Conservation (phyloP, 306 rosid species). For the Inga oerstediana region DNA sequence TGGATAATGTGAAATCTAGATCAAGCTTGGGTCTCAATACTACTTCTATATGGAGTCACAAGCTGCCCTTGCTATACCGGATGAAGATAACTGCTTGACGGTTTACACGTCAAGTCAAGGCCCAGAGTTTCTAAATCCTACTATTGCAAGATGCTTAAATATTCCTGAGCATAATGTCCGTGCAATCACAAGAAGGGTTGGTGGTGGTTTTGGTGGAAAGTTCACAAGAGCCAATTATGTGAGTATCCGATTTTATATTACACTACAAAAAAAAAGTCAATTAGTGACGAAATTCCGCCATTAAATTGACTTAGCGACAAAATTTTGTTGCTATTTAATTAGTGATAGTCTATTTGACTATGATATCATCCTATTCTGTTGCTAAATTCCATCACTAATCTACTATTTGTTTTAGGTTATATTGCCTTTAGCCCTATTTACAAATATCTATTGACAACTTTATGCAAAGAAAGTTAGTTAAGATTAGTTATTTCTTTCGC, state of each 20-base stretch:
- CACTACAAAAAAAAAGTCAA: no score
- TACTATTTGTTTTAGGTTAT: not conserved
- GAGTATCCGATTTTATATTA: slow-evolving; percentile 43
- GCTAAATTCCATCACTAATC: no score
- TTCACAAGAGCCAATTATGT: slow-evolving; percentile 53
- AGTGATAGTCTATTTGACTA: no score
- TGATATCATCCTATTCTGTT: no score
- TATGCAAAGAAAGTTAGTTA: no score
- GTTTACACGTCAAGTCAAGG: slow-evolving; percentile 72
- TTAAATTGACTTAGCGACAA: no score
- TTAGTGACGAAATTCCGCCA: no score
- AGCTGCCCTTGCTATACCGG: slow-evolving; percentile 92
- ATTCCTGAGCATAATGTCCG: slow-evolving; percentile 80
- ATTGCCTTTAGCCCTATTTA: no score
- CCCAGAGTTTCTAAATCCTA: slow-evolving; percentile 53
- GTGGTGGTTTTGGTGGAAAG: slow-evolving; percentile 98
- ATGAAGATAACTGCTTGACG: slow-evolving; percentile 85
- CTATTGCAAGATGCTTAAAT: slow-evolving; percentile 76
- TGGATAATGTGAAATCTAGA: slow-evolving; percentile 44
- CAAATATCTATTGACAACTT: no score
- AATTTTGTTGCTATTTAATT: no score
- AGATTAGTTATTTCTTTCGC: no score
- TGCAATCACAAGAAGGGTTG: slow-evolving; percentile 87
- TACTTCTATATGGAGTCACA: slow-evolving; percentile 94
- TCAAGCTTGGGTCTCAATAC: slow-evolving; percentile 88